Evolutionary conservation across 1,139 yeast genomes (phyloP).

Genomic region (Yamadazyma sp.): DNA sequence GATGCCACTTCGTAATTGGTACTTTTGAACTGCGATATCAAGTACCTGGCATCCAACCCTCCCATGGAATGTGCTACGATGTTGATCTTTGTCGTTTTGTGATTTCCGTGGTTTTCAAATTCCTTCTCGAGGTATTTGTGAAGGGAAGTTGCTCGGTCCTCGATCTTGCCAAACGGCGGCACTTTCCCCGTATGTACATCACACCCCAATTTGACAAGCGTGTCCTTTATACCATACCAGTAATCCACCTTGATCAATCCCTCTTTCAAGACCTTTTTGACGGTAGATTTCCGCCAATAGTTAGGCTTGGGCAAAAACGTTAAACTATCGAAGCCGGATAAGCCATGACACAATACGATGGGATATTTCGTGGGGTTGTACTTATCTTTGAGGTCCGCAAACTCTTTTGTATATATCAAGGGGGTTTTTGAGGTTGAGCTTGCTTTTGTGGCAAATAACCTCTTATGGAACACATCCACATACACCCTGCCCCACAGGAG

Average conservation of each 20-base stretch:
- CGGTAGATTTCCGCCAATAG: slow-evolving; percentile 11
- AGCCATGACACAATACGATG: slow-evolving; percentile 79
- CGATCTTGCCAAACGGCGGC: slow-evolving; percentile 79
- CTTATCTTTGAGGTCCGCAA: slow-evolving; percentile 2
- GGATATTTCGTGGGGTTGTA: slow-evolving; percentile 50
- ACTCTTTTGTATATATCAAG: slow-evolving; percentile 4
- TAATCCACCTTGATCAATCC: slow-evolving; percentile 49
- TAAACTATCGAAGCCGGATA: slow-evolving; percentile 74
- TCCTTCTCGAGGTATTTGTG: slow-evolving; percentile 51
- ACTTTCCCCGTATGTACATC: slow-evolving; percentile 73
- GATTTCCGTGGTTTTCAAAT: slow-evolving; percentile 28
- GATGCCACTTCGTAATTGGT: slow-evolving; percentile 60
- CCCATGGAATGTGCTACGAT: slow-evolving; percentile 95
- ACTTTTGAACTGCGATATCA: slow-evolving; percentile 57
- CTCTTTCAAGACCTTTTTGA: slow-evolving; percentile 14
- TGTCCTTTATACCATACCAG: slow-evolving; percentile 77
- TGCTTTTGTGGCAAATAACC: background rate
- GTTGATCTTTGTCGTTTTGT: slow-evolving; percentile 64
- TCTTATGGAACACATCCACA: background rate
- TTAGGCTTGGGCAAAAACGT: slow-evolving; percentile 43
- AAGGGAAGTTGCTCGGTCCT: slow-evolving; percentile 63
- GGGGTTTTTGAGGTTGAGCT: background rate
- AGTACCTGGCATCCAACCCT: slow-evolving; percentile 79
- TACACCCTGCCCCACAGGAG: background rate
- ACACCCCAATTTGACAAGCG: slow-evolving; percentile 61